Percentiles rank a stretch among this genome's conserved stretches.
Evolutionary conservation across 2,329 filamentous ascomycete species (phyloP).

Genomic region (Aaosphaeria arxii): DNA sequence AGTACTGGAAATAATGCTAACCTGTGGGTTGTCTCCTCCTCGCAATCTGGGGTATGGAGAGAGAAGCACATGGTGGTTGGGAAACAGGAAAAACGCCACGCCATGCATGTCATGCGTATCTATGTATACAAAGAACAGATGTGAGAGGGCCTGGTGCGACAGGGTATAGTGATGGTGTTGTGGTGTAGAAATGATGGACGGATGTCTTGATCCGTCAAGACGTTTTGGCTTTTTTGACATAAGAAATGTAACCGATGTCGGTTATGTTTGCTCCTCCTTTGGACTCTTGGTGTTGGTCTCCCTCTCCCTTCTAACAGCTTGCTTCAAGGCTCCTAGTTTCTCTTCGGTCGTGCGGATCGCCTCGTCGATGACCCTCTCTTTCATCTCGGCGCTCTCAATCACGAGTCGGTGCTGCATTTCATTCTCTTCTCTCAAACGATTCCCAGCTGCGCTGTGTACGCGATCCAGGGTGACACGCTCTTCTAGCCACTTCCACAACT

Average conservation of each 20-base stretch:
- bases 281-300: conserved; percentile 12
- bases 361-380: conserved; percentile 70
- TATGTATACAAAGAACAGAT: not conserved
- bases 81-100: not conserved
- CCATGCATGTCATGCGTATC: not conserved
- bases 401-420: conserved; percentile 52
- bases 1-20: too few relatives aligned
- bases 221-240: not conserved
- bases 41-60: too few relatives aligned
- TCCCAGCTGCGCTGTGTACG: conserved; percentile 22
- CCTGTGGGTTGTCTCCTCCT: too few relatives aligned
- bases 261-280: not conserved
- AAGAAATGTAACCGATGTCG: not conserved
- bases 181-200: not conserved
- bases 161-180: not conserved
- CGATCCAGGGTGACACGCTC: conserved; percentile 74
- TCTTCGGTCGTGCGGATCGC: conserved; percentile 85
- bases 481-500: conserved; percentile 91
- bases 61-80: not conserved
- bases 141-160: not conserved
- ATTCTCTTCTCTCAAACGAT: conserved; percentile 22
- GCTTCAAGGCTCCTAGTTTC: conserved; percentile 72
- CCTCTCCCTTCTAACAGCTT: conserved; percentile 52
- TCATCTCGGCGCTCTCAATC: conserved; percentile 51
- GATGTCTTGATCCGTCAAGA: not conserved